Base-by-base conservation (phyloP, 1,139 yeast genomes). In the Zygoascus meyerae region DNA sequence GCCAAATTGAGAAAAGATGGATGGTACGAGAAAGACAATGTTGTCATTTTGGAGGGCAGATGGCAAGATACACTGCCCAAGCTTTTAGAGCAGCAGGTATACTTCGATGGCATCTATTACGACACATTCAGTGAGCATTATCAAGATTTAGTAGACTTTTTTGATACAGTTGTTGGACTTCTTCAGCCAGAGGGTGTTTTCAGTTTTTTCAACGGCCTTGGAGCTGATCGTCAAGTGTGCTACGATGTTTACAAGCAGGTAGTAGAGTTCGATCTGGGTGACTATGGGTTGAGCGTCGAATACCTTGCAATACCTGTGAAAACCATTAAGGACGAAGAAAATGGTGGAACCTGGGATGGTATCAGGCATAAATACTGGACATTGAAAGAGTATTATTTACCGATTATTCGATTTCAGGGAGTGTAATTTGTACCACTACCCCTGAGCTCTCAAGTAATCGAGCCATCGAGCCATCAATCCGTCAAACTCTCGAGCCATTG, bases 51-150 rank as follows among this genome's bases (percentile, higher is more conserved):
- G 34, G 86, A 81, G 57, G 97, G 97, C 12, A 76, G 89, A 61
- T 90, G 97, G 97, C 96, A 90, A 64, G 94, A 85, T 39, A 75
- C 80, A 10, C 63, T 90, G 36, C 85, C 89, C 38, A 68, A 70
- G 30, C 69, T 90, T 29, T 66, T 90, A 34, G 78, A 78, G 45
- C 60, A 74, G 40, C 95, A 94, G 5, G 77, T 79, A 2, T 84
- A 79, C 57, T 86, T 90, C 64, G 87, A 89, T 62, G 97, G 97
- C 10, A 85, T 90, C 40, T 90, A 89, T 66, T 90, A 86, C 63
- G 97, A 90, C 65, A 90, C 97, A 0, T 90, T 85, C 64, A 84
- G 95, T 49, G 97, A 90, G 63, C 95, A 86, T 63, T 79, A 78
- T 61, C 77, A 74, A 52, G 97, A 90, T 63, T 84, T 90, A 92